phyloP scores from a whole-genome alignment of 371 early-diverging fungal genomes.

The Mortierella sp. region DNA sequence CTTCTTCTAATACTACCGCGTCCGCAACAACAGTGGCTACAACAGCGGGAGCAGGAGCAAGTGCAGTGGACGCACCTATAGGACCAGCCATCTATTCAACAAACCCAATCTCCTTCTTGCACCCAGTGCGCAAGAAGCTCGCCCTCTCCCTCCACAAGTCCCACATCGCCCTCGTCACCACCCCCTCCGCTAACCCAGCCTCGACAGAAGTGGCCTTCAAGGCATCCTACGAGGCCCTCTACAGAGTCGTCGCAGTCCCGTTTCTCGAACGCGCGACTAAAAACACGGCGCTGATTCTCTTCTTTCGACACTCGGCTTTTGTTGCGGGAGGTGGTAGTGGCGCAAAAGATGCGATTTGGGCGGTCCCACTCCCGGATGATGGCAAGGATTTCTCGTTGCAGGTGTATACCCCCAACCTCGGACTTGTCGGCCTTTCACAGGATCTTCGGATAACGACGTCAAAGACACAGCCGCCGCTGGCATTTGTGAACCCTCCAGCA shows the following conservation, averaged over 20 bases:
- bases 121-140: constrained; percentile 53
- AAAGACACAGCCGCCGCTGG: constrained; percentile 19
- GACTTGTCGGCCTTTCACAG: constrained; percentile 20
- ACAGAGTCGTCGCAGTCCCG: constrained; percentile 46
- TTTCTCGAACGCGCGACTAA: constrained; percentile 51
- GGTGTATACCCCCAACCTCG: constrained; percentile 17
- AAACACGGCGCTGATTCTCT: constrained; percentile 44
- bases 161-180: constrained; percentile 33
- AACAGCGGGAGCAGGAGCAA: neutral
- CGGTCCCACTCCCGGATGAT: constrained; percentile 44
- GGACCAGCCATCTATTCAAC: constrained; percentile 50
- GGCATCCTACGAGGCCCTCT: constrained; percentile 34
- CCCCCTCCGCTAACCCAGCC: constrained; percentile 25
- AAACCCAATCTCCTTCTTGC: constrained; percentile 42
- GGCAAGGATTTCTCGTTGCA: constrained; percentile 50
- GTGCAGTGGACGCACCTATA: constrained; percentile 12
- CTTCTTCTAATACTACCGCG: neutral
- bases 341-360: constrained; percentile 54
- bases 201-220: constrained; percentile 15
- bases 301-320: constrained; percentile 35
- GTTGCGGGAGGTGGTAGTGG: constrained; percentile 11
- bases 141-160: constrained; percentile 30
- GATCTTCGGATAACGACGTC: constrained; percentile 23
- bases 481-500: constrained; percentile 9
- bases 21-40: neutral